Conservation (phyloP, 345 rosid species). For the Eucalyptus sp. region DNA sequence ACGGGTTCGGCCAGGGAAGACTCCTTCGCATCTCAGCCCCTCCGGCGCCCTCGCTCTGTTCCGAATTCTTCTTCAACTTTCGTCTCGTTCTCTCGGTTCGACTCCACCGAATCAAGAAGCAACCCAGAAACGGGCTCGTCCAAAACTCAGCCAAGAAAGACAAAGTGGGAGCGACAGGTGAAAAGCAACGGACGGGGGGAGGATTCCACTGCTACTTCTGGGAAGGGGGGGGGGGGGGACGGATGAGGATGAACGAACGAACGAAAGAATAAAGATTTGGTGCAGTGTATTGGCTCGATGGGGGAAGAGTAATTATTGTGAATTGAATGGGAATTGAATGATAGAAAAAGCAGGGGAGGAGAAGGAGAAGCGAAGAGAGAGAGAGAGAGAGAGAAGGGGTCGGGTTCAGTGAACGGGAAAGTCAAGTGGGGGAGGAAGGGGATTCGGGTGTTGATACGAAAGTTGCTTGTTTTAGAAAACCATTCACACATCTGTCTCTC, state of each 20-base stretch:
- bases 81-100: background rate
- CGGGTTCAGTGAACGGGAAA: conserved; percentile 11
- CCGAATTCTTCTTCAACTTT: background rate
- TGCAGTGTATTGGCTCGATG: background rate
- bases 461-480: conserved; percentile 10
- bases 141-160: background rate
- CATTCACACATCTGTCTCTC: background rate
- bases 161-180: background rate
- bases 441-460: background rate
- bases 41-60: background rate
- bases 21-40: background rate
- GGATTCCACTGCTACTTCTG: background rate
- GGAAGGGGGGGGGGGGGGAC: background rate
- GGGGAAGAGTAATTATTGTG: background rate
- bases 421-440: background rate
- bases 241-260: background rate
- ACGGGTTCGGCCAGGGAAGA: background rate
- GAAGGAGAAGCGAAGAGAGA: background rate
- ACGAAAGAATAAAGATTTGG: background rate
- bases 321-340: background rate
- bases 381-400: background rate
- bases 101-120: background rate
- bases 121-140: background rate
- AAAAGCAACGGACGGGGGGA: background rate
- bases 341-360: background rate